Percentiles rank a stretch among this genome's conserved stretches.
These are phyloP conservation scores for Chionographis japonica DNA, from an alignment of 106 monocot genomes.

Conservation along the genomic window DNA sequence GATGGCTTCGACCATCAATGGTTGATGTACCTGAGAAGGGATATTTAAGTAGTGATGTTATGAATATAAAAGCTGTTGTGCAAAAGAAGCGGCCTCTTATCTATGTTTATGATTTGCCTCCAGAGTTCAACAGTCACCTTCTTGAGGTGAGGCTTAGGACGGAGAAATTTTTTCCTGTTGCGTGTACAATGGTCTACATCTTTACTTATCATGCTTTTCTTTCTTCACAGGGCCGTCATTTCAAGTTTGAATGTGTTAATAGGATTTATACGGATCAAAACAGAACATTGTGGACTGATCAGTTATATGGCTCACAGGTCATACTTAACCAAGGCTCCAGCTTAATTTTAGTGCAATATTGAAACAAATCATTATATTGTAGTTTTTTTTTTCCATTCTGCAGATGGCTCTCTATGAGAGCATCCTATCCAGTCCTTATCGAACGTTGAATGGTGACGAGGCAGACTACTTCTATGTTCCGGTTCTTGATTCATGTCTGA, in stretches of 20 bases:
- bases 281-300: constrained; percentile 74
- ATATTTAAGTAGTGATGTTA: constrained; percentile 13
- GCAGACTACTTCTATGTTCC: constrained; percentile 97
- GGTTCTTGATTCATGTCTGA: constrained; percentile 85
- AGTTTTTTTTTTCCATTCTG: constrained; percentile 9
- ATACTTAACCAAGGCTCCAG: constrained; percentile 1
- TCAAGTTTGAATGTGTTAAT: constrained; percentile 77
- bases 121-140: constrained; percentile 88
- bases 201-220: background rate
- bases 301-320: constrained; percentile 88
- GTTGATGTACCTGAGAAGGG: constrained; percentile 41
- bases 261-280: constrained; percentile 71
- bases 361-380: background rate
- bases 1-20: constrained; percentile 68
- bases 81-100: constrained; percentile 92
- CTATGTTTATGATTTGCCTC: constrained; percentile 94
- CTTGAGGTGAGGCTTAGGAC: constrained; percentile 49
- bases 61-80: constrained; percentile 32
- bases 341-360: background rate
- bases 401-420: constrained; percentile 97
- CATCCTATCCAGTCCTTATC: constrained; percentile 79
- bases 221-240: constrained; percentile 73
- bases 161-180: background rate
- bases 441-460: constrained; percentile 93
- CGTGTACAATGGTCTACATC: background rate